phyloP scores from a whole-genome alignment of 768 basidiomycete species.

The Termitomyces sp. region DNA sequence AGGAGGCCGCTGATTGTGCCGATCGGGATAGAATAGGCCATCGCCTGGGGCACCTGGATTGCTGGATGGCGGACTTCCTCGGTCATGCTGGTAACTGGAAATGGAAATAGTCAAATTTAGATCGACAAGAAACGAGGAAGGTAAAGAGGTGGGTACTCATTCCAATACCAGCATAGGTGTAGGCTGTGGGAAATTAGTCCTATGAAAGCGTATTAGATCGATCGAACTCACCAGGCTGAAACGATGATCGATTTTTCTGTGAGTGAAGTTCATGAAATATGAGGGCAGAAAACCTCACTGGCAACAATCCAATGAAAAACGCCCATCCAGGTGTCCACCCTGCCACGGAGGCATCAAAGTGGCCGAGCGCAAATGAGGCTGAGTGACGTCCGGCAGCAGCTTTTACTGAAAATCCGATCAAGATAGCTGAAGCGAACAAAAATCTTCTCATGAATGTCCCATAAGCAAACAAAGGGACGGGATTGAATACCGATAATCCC shows the following conservation, averaged over 20 bases:
- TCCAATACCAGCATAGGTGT: slow-evolving; percentile 53
- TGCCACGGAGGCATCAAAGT: slow-evolving; percentile 56
- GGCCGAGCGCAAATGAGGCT: slow-evolving; percentile 48
- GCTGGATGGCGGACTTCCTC: slow-evolving; percentile 62
- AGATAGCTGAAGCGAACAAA: slow-evolving; percentile 33
- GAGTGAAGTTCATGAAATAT: background rate
- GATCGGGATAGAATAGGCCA: slow-evolving; percentile 49
- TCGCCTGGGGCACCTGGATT: slow-evolving; percentile 47
- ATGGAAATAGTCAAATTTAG: background rate
- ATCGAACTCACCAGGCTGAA: slow-evolving; percentile 24
- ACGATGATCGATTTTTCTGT: background rate
- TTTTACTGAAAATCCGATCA: slow-evolving; percentile 51
- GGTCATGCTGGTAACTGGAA: slow-evolving; percentile 56
- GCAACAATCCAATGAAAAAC: slow-evolving; percentile 61
- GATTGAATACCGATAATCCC: slow-evolving; percentile 40
- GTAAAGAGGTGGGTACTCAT: slow-evolving; percentile 36
- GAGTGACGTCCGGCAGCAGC: slow-evolving; percentile 50
- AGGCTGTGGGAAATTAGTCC: slow-evolving; percentile 25
- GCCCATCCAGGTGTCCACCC: slow-evolving; percentile 68
- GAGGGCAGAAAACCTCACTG: slow-evolving; percentile 27
- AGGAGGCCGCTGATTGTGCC: slow-evolving; percentile 44
- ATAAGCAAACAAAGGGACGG: background rate
- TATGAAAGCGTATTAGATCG: background rate
- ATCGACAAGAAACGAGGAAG: background rate
- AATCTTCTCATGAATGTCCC: background rate